Percentiles rank a stretch among this genome's conserved stretches.
These are phyloP conservation scores for Solanum raphanifolium DNA, from an alignment of 257 asterid species.

Conservation along the genomic window DNA sequence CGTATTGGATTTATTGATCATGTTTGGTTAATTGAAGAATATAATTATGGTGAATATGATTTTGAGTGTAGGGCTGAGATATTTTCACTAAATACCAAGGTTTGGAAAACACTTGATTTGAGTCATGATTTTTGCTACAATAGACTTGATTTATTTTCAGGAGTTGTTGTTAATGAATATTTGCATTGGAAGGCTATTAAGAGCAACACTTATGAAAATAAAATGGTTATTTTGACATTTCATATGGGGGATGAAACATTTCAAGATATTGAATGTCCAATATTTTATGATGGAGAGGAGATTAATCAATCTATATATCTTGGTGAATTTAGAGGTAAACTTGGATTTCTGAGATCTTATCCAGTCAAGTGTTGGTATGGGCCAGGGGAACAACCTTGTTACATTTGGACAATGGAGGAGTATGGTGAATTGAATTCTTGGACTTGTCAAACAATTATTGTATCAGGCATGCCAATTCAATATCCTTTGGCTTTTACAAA, in stretches of 20 bases:
- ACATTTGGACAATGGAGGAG: slow-evolving; percentile 9
- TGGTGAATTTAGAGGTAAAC: not conserved
- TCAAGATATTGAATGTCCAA: not conserved
- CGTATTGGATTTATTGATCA: not conserved
- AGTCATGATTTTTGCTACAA: not conserved
- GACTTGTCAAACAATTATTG: not conserved
- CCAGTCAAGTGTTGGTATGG: not conserved
- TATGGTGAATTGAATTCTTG: slow-evolving; percentile 9
- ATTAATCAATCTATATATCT: not conserved
- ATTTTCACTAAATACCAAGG: not conserved
- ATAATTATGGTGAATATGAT: not conserved
- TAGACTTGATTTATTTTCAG: not conserved
- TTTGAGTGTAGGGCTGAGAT: slow-evolving; percentile 3
- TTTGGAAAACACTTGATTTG: not conserved
- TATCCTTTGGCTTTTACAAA: not conserved
- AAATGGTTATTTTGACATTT: not conserved
- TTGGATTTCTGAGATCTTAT: not conserved
- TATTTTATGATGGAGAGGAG: not conserved
- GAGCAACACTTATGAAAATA: not conserved
- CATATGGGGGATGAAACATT: not conserved
- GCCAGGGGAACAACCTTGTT: not conserved
- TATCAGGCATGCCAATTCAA: not conserved
- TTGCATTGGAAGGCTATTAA: slow-evolving; percentile 2
- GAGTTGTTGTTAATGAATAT: not conserved
- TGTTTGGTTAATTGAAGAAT: not conserved